Conservation (phyloP, 768 basidiomycete species). For the Pholiota microspora region DNA sequence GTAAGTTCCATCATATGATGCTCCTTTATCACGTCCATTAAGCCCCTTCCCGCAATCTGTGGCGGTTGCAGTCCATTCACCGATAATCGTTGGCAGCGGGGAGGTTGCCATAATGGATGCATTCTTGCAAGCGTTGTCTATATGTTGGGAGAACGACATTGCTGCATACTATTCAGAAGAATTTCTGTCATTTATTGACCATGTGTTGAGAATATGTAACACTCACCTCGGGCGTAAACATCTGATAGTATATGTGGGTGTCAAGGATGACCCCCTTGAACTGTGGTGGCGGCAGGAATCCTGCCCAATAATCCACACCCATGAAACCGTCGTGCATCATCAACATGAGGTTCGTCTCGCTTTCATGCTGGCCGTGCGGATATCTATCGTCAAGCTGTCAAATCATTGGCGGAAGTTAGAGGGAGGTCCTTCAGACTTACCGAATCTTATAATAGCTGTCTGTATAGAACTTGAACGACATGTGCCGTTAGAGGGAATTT, state of each 20-base stretch:
- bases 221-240: constrained; percentile 58
- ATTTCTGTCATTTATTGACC: not conserved
- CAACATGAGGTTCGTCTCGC: constrained; percentile 59
- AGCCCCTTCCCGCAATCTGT: constrained; percentile 82
- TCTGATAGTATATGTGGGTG: constrained; percentile 68
- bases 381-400: constrained; percentile 28
- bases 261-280: constrained; percentile 73
- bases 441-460: constrained; percentile 73
- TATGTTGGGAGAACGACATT: constrained; percentile 48
- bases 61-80: constrained; percentile 79
- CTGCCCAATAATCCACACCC: constrained; percentile 62
- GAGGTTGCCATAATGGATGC: constrained; percentile 44
- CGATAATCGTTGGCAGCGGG: constrained; percentile 77
- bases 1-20: constrained; percentile 63
- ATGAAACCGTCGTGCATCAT: constrained; percentile 80
- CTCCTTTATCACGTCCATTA: constrained; percentile 73
- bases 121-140: constrained; percentile 50
- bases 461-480: not conserved
- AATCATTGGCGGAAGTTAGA: no score
- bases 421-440: constrained; percentile 19
- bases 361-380: constrained; percentile 28
- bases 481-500: no score
- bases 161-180: constrained; percentile 29
- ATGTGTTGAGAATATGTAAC: not conserved
- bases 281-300: constrained; percentile 49